Evolutionary conservation across 306 rosid genomes (phyloP).

Genomic region (Prunus dulcis): DNA sequence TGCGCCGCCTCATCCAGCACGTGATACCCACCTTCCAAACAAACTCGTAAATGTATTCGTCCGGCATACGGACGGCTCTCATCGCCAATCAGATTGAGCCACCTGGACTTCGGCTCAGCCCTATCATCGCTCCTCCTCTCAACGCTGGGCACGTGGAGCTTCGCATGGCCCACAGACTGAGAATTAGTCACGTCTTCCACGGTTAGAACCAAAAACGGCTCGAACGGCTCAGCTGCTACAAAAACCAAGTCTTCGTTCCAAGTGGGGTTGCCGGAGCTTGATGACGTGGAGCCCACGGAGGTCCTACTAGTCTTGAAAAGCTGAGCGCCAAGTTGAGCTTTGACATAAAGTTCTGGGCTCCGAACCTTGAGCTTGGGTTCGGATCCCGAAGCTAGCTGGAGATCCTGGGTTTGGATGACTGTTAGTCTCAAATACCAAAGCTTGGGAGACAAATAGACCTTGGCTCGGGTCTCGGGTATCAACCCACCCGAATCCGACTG

Average conservation of each 20-base stretch:
- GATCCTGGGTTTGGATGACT: constrained; percentile 91
- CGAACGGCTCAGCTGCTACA: constrained; percentile 86
- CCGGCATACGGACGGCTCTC: constrained; percentile 47
- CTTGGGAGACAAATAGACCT: constrained; percentile 88
- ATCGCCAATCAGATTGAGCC: constrained; percentile 67
- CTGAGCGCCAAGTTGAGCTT: constrained; percentile 74
- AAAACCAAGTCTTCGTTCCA: constrained; percentile 82
- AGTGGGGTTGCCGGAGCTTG: constrained; percentile 51
- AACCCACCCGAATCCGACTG: constrained; percentile 85
- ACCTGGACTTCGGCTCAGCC: constrained; percentile 63
- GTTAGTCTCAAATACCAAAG: constrained; percentile 91
- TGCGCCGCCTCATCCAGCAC: constrained; percentile 87
- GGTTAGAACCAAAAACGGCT: constrained; percentile 56
- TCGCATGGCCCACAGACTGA: constrained; percentile 46
- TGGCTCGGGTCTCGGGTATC: constrained; percentile 81
- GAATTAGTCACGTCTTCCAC: constrained; percentile 52
- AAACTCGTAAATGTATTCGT: constrained; percentile 63
- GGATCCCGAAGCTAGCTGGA: constrained; percentile 49
- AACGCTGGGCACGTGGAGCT: constrained; percentile 61
- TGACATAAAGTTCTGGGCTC: constrained; percentile 55
- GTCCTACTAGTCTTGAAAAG: constrained; percentile 63
- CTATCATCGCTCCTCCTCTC: constrained; percentile 54
- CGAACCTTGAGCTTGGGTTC: constrained; percentile 49
- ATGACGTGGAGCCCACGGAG: constrained; percentile 30
- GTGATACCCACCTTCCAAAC: constrained; percentile 89